phyloP scores from a whole-genome alignment of 129 eudicot genomes.

The Kitagawia praeruptora region DNA sequence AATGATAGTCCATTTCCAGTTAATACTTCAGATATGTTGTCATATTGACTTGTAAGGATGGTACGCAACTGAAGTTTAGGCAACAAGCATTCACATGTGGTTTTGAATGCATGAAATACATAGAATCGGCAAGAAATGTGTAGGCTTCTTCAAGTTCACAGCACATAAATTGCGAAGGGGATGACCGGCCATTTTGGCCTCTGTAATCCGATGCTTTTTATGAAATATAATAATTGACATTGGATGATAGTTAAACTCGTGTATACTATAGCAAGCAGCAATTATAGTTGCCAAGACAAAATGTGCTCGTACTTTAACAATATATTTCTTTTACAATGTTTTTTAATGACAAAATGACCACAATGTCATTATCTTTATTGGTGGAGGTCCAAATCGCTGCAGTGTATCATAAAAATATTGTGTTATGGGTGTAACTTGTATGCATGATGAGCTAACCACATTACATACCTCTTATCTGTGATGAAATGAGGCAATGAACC shows the following conservation, averaged over 20 bases:
- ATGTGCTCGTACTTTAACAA: neutral
- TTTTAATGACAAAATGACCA: neutral
- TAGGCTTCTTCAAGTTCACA: neutral
- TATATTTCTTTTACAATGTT: too few relatives aligned
- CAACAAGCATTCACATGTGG: neutral
- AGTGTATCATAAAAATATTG: too few relatives aligned
- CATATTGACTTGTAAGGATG: neutral
- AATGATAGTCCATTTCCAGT: neutral
- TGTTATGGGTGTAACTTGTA: too few relatives aligned
- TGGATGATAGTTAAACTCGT: neutral
- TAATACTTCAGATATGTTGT: neutral
- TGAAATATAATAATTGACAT: neutral
- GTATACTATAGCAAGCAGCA: neutral
- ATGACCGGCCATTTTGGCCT: neutral
- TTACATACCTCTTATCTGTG: too few relatives aligned
- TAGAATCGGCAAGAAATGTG: neutral
- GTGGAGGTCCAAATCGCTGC: neutral
- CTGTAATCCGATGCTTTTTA: neutral
- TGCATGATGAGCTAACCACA: neutral
- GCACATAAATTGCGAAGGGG: neutral
- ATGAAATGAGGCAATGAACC: too few relatives aligned
- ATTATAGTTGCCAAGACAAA: neutral
- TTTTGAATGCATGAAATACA: neutral
- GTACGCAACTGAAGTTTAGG: neutral
- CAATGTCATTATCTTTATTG: too few relatives aligned